Percentiles rank a stretch among this genome's conserved stretches.
Evolutionary conservation across 495 filamentous ascomycete species (phyloP).

Genomic region (Aspergillus cristatus): DNA sequence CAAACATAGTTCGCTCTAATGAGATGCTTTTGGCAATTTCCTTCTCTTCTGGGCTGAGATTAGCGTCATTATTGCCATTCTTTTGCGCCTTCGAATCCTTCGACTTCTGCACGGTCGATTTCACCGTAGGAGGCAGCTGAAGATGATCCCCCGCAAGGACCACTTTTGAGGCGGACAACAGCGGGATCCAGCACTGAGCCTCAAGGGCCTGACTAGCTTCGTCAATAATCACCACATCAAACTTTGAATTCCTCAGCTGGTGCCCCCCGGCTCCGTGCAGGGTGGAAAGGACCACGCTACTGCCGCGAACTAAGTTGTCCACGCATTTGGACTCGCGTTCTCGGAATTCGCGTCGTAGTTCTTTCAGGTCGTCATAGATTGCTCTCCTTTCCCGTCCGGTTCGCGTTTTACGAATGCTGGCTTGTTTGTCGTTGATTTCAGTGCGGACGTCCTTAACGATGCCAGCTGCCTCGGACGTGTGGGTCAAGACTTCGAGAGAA

Average conservation of each 20-base stretch:
- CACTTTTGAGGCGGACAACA: conserved; percentile 71
- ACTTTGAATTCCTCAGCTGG: conserved; percentile 69
- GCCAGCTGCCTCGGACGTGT: conserved; percentile 76
- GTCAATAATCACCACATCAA: conserved; percentile 92
- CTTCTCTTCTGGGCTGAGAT: conserved; percentile 10
- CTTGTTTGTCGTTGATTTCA: conserved; percentile 90
- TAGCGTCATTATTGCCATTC: conserved; percentile 15
- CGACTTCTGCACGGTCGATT: conserved; percentile 40
- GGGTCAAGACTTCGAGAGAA: conserved; percentile 86
- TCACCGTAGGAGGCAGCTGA: conserved; percentile 91
- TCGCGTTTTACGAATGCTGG: conserved; percentile 76
- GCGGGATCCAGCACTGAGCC: conserved; percentile 95
- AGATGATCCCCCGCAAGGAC: conserved; percentile 92
- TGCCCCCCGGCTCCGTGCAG: conserved; percentile 86
- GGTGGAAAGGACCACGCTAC: conserved; percentile 84
- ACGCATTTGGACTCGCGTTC: conserved; percentile 78
- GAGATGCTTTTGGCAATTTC: conserved; percentile 36
- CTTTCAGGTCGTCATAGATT: conserved; percentile 78
- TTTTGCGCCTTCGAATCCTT: conserved; percentile 6
- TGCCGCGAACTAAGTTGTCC: conserved; percentile 58
- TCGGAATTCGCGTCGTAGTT: conserved; percentile 79
- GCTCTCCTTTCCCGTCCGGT: conserved; percentile 69
- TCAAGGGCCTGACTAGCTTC: conserved; percentile 95
- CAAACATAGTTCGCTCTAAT: conserved; percentile 85
- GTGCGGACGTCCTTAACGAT: conserved; percentile 88